phyloP scores from a whole-genome alignment of 139 green algal species.

The Raphidocelis subcapitata region DNA sequence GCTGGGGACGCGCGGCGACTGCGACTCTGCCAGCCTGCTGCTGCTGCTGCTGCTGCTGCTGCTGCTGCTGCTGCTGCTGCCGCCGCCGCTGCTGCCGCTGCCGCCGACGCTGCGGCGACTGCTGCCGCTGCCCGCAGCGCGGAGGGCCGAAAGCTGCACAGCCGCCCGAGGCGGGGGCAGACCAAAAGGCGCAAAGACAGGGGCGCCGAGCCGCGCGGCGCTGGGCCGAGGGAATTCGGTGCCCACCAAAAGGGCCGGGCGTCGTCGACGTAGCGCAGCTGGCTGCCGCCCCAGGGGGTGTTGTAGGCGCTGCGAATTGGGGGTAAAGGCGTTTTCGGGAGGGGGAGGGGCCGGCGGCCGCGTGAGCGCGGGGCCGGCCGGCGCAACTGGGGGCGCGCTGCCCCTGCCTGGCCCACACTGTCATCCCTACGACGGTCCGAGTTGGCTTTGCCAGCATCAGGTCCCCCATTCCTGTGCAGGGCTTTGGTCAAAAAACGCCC shows the following conservation, averaged over 20 bases:
- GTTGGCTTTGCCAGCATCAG: not conserved
- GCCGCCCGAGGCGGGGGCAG: constrained; percentile 53
- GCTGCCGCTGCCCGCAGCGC: constrained; percentile 28
- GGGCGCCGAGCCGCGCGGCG: too few relatives aligned
- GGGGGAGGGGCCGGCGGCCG: not conserved
- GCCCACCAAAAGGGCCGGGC: constrained; percentile 73
- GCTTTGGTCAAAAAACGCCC: too few relatives aligned
- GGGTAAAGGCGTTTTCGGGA: not conserved
- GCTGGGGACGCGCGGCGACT: not conserved
- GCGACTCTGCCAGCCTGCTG: not conserved
- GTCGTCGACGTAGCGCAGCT: constrained; percentile 73
- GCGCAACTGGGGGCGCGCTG: too few relatives aligned
- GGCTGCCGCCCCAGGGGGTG: constrained; percentile 56
- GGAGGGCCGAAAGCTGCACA: constrained; percentile 47
- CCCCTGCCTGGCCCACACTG: not conserved
- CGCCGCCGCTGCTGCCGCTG: too few relatives aligned
- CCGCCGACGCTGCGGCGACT: too few relatives aligned
- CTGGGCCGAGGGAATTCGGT: too few relatives aligned
- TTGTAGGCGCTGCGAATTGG: constrained; percentile 59
- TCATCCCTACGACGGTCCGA: not conserved
- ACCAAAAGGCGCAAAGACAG: too few relatives aligned
- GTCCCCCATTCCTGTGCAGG: too few relatives aligned
- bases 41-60: not conserved
- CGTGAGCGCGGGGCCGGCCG: not conserved
- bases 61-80: not conserved